A percentile compares a stretch with the other conserved stretches of the same genome.
phyloP scores from a whole-genome alignment of 345 rosid genomes.

The Camelina sativa region DNA sequence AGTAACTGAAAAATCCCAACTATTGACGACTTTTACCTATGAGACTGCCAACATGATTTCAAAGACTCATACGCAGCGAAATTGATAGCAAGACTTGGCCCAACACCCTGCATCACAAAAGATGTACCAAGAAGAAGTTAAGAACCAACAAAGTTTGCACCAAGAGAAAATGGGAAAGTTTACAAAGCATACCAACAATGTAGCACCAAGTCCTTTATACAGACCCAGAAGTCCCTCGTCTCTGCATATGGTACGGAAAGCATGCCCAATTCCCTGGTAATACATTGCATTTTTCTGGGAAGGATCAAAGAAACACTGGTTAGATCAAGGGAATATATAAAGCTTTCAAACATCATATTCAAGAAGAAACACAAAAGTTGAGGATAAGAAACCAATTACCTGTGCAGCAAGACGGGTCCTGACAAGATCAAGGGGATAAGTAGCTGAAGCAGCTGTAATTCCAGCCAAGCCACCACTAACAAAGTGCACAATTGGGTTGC shows the following conservation, averaged over 20 bases:
- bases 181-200: constrained; percentile 68
- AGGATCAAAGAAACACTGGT: constrained; percentile 2
- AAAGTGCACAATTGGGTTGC: constrained; percentile 62
- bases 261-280: constrained; percentile 83
- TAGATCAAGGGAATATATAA: background rate
- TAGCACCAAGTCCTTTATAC: constrained; percentile 97
- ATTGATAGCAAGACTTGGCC: constrained; percentile 91
- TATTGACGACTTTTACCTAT: constrained; percentile 53
- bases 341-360: background rate
- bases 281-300: constrained; percentile 76
- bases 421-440: constrained; percentile 94
- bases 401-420: constrained; percentile 98
- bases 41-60: constrained; percentile 71
- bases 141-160: constrained; percentile 18
- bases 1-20: background rate
- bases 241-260: constrained; percentile 73
- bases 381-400: constrained; percentile 46
- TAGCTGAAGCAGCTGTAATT: constrained; percentile 86
- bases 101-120: constrained; percentile 72
- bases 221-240: constrained; percentile 88
- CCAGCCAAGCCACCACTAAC: constrained; percentile 95
- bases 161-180: constrained; percentile 22
- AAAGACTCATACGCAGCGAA: constrained; percentile 78
- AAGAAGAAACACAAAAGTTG: background rate
- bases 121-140: constrained; percentile 15